phyloP scores from a whole-genome alignment of 176 grass and related monocot species.

The Leersia perrieri region DNA sequence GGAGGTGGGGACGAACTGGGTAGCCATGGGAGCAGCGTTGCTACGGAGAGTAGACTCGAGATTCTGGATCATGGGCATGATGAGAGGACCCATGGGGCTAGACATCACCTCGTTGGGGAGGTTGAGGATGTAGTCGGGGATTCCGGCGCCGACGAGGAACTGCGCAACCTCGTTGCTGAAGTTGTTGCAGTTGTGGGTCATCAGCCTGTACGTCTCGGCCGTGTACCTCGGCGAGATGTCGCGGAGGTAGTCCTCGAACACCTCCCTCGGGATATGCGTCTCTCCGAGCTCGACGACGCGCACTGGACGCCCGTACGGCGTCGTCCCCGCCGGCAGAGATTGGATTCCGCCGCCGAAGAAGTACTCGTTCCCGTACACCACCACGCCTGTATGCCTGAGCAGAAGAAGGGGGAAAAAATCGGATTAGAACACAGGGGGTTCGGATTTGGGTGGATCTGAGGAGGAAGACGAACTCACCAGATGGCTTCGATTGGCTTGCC shows the following conservation, averaged over 20 bases:
- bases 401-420: too few relatives aligned
- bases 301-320: conserved; percentile 65
- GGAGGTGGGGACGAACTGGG: conserved; percentile 40
- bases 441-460: neutral
- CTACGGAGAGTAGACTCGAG: conserved; percentile 52
- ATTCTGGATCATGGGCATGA: conserved; percentile 82
- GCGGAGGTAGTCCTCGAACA: conserved; percentile 78
- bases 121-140: conserved; percentile 81
- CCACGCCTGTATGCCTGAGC: conserved; percentile 74
- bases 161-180: conserved; percentile 85
- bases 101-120: conserved; percentile 80
- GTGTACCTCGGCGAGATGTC: conserved; percentile 74
- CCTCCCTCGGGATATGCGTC: conserved; percentile 67
- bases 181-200: conserved; percentile 95
- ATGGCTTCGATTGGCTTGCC: conserved; percentile 89
- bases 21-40: conserved; percentile 35
- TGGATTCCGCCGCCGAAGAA: conserved; percentile 87
- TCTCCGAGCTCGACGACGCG: conserved; percentile 59
- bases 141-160: conserved; percentile 58
- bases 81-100: conserved; percentile 70
- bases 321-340: conserved; percentile 46
- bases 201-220: conserved; percentile 68
- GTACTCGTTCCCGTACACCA: conserved; percentile 79
- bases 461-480: conserved; percentile 31
- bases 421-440: neutral